Conservation (phyloP, 805 yeast genomes). For the Citeromyces nyonsensis region DNA sequence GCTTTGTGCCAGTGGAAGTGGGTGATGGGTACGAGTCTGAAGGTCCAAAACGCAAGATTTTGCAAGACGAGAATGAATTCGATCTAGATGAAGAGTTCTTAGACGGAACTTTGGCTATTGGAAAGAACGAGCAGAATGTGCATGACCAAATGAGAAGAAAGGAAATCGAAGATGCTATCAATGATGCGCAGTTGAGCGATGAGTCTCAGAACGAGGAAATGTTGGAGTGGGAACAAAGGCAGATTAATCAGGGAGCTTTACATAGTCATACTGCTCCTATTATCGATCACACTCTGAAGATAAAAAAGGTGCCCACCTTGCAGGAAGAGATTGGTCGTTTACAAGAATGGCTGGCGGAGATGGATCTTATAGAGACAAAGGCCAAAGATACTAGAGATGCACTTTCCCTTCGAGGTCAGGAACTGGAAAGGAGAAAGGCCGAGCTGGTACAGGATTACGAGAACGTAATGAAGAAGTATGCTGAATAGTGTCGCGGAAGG, state of each 20-base stretch:
- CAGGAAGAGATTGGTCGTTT: too few relatives aligned
- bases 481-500: too few relatives aligned
- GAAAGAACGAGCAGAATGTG: slow-evolving; percentile 10
- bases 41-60: slow-evolving; percentile 5
- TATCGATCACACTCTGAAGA: too few relatives aligned
- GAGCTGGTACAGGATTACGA: too few relatives aligned
- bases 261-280: too few relatives aligned
- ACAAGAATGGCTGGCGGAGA: too few relatives aligned
- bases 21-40: slow-evolving; percentile 5
- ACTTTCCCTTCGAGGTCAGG: too few relatives aligned
- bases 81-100: slow-evolving; percentile 9
- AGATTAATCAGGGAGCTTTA: neutral
- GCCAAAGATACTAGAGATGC: too few relatives aligned
- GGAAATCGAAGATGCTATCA: slow-evolving; percentile 18
- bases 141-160: slow-evolving; percentile 11
- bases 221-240: slow-evolving; percentile 1
- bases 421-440: too few relatives aligned
- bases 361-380: too few relatives aligned
- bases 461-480: too few relatives aligned
- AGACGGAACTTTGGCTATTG: slow-evolving; percentile 14
- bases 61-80: slow-evolving; percentile 6
- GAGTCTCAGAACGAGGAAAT: slow-evolving; percentile 3
- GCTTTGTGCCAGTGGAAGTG: slow-evolving; percentile 5
- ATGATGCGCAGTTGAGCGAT: slow-evolving; percentile 11
- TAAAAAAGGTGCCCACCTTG: too few relatives aligned